Conservation (phyloP, 2,329 filamentous ascomycete genomes). For the Colletotrichum horii region DNA sequence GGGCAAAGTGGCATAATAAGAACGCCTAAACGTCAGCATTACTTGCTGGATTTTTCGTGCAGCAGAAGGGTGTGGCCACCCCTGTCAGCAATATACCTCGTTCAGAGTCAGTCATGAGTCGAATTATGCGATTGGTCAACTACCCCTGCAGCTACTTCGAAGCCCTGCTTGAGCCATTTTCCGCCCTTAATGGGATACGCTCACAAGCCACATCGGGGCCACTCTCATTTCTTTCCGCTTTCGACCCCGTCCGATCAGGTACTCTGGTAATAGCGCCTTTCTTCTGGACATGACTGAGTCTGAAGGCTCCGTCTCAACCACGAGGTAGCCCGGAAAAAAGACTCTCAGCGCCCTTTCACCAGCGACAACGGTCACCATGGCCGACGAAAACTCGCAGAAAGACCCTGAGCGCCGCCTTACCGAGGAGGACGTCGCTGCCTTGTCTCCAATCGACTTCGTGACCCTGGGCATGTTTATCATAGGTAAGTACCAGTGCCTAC, state of each 20-base stretch:
- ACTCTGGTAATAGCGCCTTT: not conserved
- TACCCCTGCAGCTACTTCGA: no score
- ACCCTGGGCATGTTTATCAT: slow-evolving; percentile 78
- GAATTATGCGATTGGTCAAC: no score
- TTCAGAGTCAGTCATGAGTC: no score
- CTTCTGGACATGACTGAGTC: not conserved
- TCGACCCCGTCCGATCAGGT: not conserved
- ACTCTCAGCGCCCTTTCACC: not conserved
- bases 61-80: no score
- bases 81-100: no score
- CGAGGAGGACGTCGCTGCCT: slow-evolving; percentile 33
- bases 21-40: no score
- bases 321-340: not conserved
- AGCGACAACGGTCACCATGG: not conserved
- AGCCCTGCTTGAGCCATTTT: no score
- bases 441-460: slow-evolving; percentile 62
- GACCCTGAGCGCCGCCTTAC: slow-evolving; percentile 3
- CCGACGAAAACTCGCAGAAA: not conserved
- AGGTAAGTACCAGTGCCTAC: slow-evolving; percentile 50
- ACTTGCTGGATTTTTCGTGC: no score
- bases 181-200: no score
- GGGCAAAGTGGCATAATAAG: no score
- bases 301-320: not conserved
- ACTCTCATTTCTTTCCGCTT: not conserved
- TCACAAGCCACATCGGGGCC: not conserved